A percentile compares a stretch with the other conserved stretches of the same genome.
These are phyloP conservation scores for Melampsora americana DNA, from an alignment of 1,284 basidiomycete species.

Conservation along the genomic window DNA sequence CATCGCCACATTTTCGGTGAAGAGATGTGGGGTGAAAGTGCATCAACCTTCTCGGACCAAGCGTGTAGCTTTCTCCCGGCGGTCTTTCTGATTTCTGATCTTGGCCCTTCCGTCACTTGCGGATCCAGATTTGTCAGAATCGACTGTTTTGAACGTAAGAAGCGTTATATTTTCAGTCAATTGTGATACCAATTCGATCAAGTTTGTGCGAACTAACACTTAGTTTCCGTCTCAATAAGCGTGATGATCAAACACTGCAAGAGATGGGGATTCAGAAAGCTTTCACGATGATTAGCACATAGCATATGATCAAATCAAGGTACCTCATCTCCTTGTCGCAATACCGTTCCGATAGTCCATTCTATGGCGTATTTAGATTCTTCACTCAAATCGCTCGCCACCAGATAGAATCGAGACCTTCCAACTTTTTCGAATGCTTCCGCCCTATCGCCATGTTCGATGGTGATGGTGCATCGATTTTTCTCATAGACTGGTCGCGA, in stretches of 20 bases:
- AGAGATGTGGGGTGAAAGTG: not conserved
- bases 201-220: slow-evolving; percentile 1
- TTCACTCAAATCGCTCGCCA: slow-evolving; percentile 41
- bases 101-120: slow-evolving; percentile 19
- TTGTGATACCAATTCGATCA: not conserved
- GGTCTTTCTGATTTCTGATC: slow-evolving; percentile 41
- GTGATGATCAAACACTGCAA: slow-evolving; percentile 35
- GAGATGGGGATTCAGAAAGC: not conserved
- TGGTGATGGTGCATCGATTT: slow-evolving; percentile 35
- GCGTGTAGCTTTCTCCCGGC: slow-evolving; percentile 33
- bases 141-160: slow-evolving; percentile 15
- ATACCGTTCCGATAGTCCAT: slow-evolving; percentile 43
- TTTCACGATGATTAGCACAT: no score
- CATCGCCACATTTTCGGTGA: not conserved
- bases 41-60: slow-evolving; percentile 36
- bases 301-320: not conserved
- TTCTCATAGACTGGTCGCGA: slow-evolving; percentile 37
- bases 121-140: slow-evolving; percentile 10
- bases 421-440: slow-evolving; percentile 12
- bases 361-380: slow-evolving; percentile 42
- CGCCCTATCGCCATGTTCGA: slow-evolving; percentile 33
- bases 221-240: slow-evolving; percentile 42
- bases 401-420: slow-evolving; percentile 33
- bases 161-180: not conserved
- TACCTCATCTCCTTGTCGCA: slow-evolving; percentile 41